Percentiles rank a stretch among this genome's conserved stretches.
Evolutionary conservation across 2,329 filamentous ascomycete genomes (phyloP).

Genomic region (Orbilia quercus): DNA sequence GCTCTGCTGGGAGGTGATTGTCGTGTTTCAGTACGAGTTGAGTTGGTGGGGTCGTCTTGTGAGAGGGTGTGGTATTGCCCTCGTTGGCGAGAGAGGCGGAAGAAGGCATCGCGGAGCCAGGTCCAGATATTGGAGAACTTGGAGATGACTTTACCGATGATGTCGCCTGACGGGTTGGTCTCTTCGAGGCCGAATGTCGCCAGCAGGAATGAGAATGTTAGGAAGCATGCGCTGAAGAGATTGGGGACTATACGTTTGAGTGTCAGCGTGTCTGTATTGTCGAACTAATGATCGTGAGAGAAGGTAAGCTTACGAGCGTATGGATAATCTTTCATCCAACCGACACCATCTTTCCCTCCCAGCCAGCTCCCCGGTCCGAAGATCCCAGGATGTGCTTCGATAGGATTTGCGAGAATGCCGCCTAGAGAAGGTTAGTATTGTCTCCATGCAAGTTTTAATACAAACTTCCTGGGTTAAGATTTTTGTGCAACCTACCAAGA

Average conservation of each 20-base stretch:
- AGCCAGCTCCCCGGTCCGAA: conserved; percentile 64
- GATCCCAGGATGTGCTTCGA: conserved; percentile 63
- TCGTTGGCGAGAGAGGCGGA: conserved; percentile 57
- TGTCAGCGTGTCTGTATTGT: conserved; percentile 1
- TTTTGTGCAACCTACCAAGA: conserved; percentile 61
- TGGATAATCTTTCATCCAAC: conserved; percentile 66
- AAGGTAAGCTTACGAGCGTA: conserved; percentile 66
- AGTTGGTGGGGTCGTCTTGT: too few relatives aligned
- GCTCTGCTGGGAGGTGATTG: conserved; percentile 54
- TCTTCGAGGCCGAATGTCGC: conserved; percentile 30
- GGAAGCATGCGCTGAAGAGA: conserved; percentile 67
- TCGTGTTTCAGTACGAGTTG: too few relatives aligned
- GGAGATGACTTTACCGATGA: conserved; percentile 8
- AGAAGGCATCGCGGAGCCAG: conserved; percentile 1
- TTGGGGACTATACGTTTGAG: conserved; percentile 65
- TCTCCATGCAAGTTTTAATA: conserved; percentile 64
- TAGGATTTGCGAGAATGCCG: conserved; percentile 66
- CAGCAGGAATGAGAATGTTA: conserved; percentile 60
- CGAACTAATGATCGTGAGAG: not conserved
- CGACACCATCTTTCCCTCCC: conserved; percentile 60
- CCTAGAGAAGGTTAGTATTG: conserved; percentile 61
- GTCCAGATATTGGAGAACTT: conserved; percentile 10
- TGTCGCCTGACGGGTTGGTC: conserved; percentile 50
- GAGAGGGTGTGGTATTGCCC: conserved; percentile 60
- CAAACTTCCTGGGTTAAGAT: conserved; percentile 57